phyloP scores from a whole-genome alignment of 2,329 filamentous ascomycete species.

The Pseudocercospora vitis region DNA sequence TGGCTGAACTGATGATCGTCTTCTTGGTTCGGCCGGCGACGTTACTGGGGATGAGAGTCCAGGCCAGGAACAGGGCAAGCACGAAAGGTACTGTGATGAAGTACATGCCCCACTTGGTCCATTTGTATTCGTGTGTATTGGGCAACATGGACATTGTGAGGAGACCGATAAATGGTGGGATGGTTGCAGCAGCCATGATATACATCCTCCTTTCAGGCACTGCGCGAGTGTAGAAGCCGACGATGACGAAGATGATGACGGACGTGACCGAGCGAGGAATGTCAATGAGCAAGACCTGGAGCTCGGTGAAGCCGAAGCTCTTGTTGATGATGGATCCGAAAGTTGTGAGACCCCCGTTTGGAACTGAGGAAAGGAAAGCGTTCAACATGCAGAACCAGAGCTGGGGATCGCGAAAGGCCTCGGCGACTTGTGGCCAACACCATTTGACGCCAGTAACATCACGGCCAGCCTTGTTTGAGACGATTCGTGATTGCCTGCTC shows the following conservation, averaged over 20 bases:
- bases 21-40: slow-evolving; percentile 51
- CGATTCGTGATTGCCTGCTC: slow-evolving; percentile 30
- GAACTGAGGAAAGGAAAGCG: slow-evolving; percentile 32
- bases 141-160: slow-evolving; percentile 40
- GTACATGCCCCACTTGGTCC: slow-evolving; percentile 42
- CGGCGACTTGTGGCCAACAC: slow-evolving; percentile 32
- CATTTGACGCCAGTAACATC: slow-evolving; percentile 35
- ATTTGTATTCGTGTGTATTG: slow-evolving; percentile 35
- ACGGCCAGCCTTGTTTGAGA: slow-evolving; percentile 35
- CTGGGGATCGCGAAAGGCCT: slow-evolving; percentile 33
- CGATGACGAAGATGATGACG: slow-evolving; percentile 36
- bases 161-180: slow-evolving; percentile 40
- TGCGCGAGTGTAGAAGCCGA: slow-evolving; percentile 37
- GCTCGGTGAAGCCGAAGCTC: slow-evolving; percentile 33
- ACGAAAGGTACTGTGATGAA: slow-evolving; percentile 38
- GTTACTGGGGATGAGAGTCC: slow-evolving; percentile 47
- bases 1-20: slow-evolving; percentile 48
- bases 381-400: slow-evolving; percentile 34
- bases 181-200: slow-evolving; percentile 36
- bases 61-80: slow-evolving; percentile 38
- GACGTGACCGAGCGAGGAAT: slow-evolving; percentile 35
- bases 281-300: slow-evolving; percentile 40
- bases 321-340: slow-evolving; percentile 33
- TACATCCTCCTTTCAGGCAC: slow-evolving; percentile 36
- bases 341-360: slow-evolving; percentile 32